A percentile compares a stretch with the other conserved stretches of the same genome.
These are phyloP conservation scores for Rhizoclosmatium sp. DNA, from an alignment of 192 early-diverging fungal species.

Conservation along the genomic window DNA sequence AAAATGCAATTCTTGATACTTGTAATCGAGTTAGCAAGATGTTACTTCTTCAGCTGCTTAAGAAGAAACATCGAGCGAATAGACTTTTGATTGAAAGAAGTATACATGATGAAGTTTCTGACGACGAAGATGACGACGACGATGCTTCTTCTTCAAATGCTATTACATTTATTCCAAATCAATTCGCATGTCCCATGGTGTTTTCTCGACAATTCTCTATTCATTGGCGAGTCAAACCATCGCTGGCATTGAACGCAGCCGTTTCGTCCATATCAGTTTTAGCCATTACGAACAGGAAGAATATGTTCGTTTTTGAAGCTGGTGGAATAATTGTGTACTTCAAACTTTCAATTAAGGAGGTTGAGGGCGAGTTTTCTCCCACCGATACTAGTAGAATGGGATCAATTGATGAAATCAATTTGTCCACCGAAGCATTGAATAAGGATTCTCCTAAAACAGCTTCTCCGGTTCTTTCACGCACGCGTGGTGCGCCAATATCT, in stretches of 20 bases:
- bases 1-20: conserved; percentile 63
- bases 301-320: conserved; percentile 74
- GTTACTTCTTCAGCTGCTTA: conserved; percentile 60
- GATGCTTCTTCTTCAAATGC: conserved; percentile 41
- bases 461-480: conserved; percentile 5
- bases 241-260: conserved; percentile 68
- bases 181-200: conserved; percentile 76
- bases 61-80: conserved; percentile 30
- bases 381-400: neutral
- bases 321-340: conserved; percentile 65
- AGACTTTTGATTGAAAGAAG: conserved; percentile 41
- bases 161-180: conserved; percentile 51
- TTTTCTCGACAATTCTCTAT: conserved; percentile 70
- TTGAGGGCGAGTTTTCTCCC: conserved; percentile 10
- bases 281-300: conserved; percentile 74
- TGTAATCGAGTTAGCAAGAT: conserved; percentile 72
- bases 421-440: neutral
- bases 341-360: conserved; percentile 32
- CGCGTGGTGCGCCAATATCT: neutral
- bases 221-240: conserved; percentile 77
- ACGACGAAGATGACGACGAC: conserved; percentile 59
- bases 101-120: conserved; percentile 58
- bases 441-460: conserved; percentile 5
- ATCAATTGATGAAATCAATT: conserved; percentile 1
- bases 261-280: conserved; percentile 64